Evolutionary conservation across 192 early-diverging fungal species (phyloP).

Genomic region (Podila minutissima): DNA sequence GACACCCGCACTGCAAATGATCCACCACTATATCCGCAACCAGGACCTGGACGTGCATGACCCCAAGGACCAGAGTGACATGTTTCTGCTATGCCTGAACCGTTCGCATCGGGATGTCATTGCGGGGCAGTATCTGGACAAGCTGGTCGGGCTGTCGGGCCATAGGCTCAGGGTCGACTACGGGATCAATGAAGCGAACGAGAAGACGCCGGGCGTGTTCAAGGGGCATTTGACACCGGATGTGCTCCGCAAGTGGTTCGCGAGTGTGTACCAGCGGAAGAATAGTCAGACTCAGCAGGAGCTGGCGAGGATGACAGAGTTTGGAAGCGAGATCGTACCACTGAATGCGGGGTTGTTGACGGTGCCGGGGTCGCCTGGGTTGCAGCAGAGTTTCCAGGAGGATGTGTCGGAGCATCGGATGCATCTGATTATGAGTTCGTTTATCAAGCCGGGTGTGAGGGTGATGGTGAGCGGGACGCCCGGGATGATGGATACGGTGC

Average conservation of each 20-base stretch:
- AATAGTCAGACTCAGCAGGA: no score
- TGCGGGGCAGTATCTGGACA: neutral
- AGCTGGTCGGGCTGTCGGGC: neutral
- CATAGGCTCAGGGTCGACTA: neutral
- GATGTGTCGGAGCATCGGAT: no score
- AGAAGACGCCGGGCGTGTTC: neutral
- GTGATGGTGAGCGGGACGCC: no score
- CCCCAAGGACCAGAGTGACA: neutral
- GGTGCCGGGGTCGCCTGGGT: no score
- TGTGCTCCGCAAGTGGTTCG: neutral
- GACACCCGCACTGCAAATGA: constrained; percentile 21
- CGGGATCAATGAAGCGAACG: neutral
- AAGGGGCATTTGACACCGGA: neutral
- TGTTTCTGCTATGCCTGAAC: neutral
- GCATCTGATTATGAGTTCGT: no score
- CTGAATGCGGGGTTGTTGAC: no score
- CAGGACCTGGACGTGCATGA: neutral
- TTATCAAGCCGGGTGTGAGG: no score
- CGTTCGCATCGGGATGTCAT: neutral
- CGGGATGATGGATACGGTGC: no score
- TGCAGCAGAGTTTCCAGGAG: no score
- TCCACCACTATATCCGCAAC: neutral
- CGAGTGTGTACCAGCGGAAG: neutral
- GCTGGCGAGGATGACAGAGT: no score
- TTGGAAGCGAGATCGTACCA: no score